phyloP scores from a whole-genome alignment of 805 yeast genomes.

The Maudiozyma turicensis region DNA sequence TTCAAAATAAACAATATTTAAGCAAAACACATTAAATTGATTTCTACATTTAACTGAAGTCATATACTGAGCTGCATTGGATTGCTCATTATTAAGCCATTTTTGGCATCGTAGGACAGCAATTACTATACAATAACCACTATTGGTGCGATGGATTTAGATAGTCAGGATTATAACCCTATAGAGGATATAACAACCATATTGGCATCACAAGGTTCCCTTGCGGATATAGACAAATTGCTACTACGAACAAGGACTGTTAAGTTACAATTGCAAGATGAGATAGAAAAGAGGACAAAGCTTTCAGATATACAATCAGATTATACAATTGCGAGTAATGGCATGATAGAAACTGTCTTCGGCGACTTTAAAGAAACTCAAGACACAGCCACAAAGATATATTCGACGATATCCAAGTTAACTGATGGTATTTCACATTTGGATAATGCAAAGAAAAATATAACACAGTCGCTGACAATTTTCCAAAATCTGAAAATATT shows the following conservation, averaged over 20 bases:
- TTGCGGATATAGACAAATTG: conserved; percentile 43
- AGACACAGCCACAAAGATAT: conserved; percentile 67
- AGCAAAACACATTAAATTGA: no score
- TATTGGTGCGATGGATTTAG: conserved; percentile 7
- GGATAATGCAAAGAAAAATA: conserved; percentile 75
- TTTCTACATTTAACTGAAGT: no score
- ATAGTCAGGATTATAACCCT: conserved; percentile 42
- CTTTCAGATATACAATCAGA: background rate
- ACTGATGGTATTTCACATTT: conserved; percentile 69
- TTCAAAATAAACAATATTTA: background rate
- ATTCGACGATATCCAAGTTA: conserved; percentile 51
- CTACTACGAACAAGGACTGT: conserved; percentile 41
- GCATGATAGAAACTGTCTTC: conserved; percentile 30
- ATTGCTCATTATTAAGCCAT: no score
- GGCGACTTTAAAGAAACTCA: conserved; percentile 57
- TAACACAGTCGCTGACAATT: conserved; percentile 77
- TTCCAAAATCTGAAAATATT: conserved; percentile 82
- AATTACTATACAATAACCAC: background rate
- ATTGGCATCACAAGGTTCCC: conserved; percentile 41
- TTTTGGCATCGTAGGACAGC: no score
- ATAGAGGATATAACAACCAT: conserved; percentile 40
- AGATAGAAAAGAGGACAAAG: conserved; percentile 29
- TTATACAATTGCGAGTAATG: conserved; percentile 16
- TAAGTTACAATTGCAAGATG: conserved; percentile 38
- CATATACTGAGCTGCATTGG: no score